Percentiles rank a stretch among this genome's conserved stretches.
These are phyloP conservation scores for Xylariales sp. DNA, from an alignment of 2,329 filamentous ascomycete genomes.

Conservation along the genomic window DNA sequence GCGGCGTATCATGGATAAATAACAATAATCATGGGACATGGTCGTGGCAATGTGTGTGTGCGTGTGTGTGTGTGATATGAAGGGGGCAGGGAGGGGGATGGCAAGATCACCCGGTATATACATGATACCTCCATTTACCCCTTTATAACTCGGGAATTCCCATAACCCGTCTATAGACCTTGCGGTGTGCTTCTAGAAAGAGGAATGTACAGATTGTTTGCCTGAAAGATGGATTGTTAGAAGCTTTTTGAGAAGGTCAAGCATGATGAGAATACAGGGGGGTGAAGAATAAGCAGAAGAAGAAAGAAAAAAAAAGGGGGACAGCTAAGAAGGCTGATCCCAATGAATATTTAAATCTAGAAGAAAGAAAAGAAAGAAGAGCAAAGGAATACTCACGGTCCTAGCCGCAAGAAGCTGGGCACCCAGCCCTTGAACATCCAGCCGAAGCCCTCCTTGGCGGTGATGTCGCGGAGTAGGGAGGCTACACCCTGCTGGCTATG, in stretches of 20 bases:
- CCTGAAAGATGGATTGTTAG: conserved; percentile 27
- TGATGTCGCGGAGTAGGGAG: conserved; percentile 61
- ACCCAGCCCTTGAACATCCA: conserved; percentile 94
- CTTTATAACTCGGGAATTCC: conserved; percentile 30
- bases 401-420: conserved; percentile 64
- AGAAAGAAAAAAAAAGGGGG: background rate
- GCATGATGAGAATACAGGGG: too few relatives aligned
- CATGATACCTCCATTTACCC: too few relatives aligned
- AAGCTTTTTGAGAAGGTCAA: too few relatives aligned
- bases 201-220: conserved; percentile 87
- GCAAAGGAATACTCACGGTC: conserved; percentile 48
- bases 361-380: too few relatives aligned
- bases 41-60: too few relatives aligned
- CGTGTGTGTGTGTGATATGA: too few relatives aligned
- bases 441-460: conserved; percentile 62
- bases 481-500: conserved; percentile 48
- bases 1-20: too few relatives aligned
- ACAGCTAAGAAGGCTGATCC: too few relatives aligned
- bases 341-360: too few relatives aligned
- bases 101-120: too few relatives aligned
- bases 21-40: too few relatives aligned
- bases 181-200: conserved; percentile 84
- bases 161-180: conserved; percentile 59
- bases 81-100: too few relatives aligned
- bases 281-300: background rate